These are phyloP conservation scores for Acanthamoeba lenticulata DNA, from an alignment of 208 protist species.

Conservation along the genomic window DNA sequence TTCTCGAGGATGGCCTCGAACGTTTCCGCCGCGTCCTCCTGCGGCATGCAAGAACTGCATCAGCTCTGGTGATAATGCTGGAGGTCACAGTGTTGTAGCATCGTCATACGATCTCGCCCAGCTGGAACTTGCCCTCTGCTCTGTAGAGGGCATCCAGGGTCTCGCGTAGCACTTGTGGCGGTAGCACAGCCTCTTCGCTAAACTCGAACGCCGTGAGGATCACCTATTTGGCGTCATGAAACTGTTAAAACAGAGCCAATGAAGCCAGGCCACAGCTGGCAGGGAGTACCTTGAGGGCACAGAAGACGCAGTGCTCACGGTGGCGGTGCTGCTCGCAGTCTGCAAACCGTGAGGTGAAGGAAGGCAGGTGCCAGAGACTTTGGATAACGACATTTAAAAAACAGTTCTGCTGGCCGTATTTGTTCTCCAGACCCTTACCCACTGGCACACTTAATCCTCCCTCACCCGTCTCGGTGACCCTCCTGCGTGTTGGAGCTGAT, in stretches of 20 bases:
- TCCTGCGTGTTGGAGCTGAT: no score
- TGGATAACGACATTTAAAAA: constrained; percentile 19
- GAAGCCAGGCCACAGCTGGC: neutral
- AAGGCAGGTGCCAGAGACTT: neutral
- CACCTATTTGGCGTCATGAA: neutral
- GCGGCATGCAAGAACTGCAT: neutral
- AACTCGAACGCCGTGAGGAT: constrained; percentile 27
- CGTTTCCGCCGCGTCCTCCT: constrained; percentile 43
- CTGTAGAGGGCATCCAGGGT: neutral
- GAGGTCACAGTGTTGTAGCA: neutral
- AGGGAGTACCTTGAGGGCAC: neutral
- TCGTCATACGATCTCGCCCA: neutral
- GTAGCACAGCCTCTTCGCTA: constrained; percentile 29
- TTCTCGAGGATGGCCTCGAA: constrained; percentile 16
- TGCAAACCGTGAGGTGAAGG: constrained; percentile 1
- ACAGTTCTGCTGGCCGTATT: neutral
- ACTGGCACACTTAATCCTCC: no score
- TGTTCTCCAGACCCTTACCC: constrained; percentile 32
- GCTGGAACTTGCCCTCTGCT: constrained; percentile 14
- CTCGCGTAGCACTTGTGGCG: neutral
- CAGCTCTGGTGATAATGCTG: neutral
- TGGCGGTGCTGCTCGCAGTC: neutral
- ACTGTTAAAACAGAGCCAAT: no score
- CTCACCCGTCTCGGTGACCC: no score
- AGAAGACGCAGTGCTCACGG: constrained; percentile 32